Conservation (phyloP, 2,329 filamentous ascomycete species). For the Elsinoe necatrix region DNA sequence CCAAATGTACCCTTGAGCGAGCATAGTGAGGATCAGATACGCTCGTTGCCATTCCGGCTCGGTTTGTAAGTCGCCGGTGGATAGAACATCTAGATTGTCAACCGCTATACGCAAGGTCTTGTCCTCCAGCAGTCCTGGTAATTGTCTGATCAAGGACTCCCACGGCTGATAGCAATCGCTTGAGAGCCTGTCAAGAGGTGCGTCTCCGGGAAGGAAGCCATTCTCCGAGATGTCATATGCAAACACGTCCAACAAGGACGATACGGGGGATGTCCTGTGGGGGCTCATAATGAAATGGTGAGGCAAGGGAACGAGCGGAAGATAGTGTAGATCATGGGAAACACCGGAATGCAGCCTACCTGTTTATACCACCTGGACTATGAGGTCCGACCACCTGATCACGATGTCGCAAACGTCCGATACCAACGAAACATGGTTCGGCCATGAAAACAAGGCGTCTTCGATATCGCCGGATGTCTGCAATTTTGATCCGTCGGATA, state of each 20-base stretch:
- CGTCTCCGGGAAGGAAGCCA: constrained; percentile 76
- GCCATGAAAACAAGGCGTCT: not conserved
- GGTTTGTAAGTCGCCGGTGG: not conserved
- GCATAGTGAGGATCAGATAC: constrained; percentile 5
- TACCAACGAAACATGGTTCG: not conserved
- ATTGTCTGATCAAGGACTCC: constrained; percentile 73
- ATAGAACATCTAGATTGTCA: not conserved
- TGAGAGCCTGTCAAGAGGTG: constrained; percentile 70
- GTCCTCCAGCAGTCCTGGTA: constrained; percentile 76
- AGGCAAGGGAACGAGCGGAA: not conserved
- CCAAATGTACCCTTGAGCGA: constrained; percentile 12
- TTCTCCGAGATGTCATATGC: constrained; percentile 65
- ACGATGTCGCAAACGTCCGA: not conserved
- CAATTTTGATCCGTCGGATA: not conserved
- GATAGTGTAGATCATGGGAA: not conserved
- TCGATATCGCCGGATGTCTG: not conserved
- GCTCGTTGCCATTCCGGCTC: constrained; percentile 13
- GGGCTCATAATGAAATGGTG: constrained; percentile 22
- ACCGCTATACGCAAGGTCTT: not conserved
- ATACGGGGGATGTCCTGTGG: constrained; percentile 20
- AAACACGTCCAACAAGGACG: constrained; percentile 20
- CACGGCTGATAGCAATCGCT: constrained; percentile 89
- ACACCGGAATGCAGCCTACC: not conserved
- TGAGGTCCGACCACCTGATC: constrained; percentile 14
- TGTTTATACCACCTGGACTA: constrained; percentile 2